Evolutionary conservation across 1,284 basidiomycete species (phyloP), one percentile per base, ranked within the genome.

Genomic region (Sporisorium iseilematis-ciliati): DNA sequence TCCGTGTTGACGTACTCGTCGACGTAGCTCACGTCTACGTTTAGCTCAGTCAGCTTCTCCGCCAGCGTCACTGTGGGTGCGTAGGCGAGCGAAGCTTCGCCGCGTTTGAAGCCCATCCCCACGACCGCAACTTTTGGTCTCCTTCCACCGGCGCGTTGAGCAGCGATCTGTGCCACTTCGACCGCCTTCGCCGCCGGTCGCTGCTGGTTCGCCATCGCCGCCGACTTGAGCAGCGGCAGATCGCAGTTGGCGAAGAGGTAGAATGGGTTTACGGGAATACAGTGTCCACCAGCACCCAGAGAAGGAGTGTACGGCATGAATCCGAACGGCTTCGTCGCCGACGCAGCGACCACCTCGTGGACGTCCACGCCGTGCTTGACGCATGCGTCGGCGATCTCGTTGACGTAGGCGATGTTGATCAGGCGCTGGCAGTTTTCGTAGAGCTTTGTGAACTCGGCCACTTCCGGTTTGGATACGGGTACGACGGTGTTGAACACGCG

Each of bases 381-480:
- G 42, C 70, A 73, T 1, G 70, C 70, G 45, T 73, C 70, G 18
- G 70, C 59, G 12, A 73, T 73, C 53, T 73, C 70, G 65, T 73
- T 73, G 57, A 73, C 60, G 23, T 73, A 73, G n/a, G 70, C 65
- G 38, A 73, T 73, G 65, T 67, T 66, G 57, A 73, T 25, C 7
- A 73, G 41, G 6, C 70, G 40, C 45, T 67, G 65, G 31, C 70
- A 73, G 59, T 67, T 73, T 35, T 73, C 70, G 65, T 67, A 73
- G 7, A 73, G 57, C 49, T 73, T 73, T 23, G 64, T 67, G 21
- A 73, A 63, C 42, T 73, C 70, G 25, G 70, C 65, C 8, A 65
- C 58, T 43, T 73, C 70, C 1, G 60, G 64, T 43, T 67, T 67
- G 2, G 51, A 56, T 2, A 67, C 65, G 1, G 70, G 70, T 3